These are phyloP conservation scores for Senna tora DNA, from an alignment of 306 rosid species.

Conservation along the genomic window DNA sequence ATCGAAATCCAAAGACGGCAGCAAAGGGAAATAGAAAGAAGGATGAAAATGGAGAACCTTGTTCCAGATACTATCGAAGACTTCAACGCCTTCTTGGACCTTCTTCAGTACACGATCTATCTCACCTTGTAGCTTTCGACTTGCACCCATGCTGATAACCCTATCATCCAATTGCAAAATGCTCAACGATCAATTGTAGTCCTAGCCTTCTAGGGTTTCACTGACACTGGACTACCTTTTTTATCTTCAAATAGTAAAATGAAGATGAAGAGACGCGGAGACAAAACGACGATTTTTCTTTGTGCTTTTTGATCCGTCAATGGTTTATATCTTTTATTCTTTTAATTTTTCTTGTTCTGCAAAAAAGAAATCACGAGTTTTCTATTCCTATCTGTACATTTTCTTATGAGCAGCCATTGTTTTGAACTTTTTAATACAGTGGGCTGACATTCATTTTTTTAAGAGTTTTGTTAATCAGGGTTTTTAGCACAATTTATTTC, in stretches of 20 bases:
- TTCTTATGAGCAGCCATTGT: too few relatives aligned
- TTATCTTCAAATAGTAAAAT: background rate
- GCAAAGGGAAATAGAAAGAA: background rate
- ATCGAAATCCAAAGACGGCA: background rate
- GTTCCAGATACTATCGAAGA: slow-evolving; percentile 86
- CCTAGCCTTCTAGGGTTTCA: slow-evolving; percentile 26
- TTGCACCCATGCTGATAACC: slow-evolving; percentile 67
- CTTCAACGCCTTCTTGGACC: slow-evolving; percentile 90
- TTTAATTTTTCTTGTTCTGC: too few relatives aligned
- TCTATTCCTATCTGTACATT: too few relatives aligned
- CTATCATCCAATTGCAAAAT: slow-evolving; percentile 18
- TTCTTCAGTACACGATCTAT: slow-evolving; percentile 89
- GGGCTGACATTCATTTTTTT: too few relatives aligned
- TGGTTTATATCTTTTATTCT: background rate
- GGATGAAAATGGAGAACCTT: slow-evolving; percentile 49
- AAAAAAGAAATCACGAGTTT: too few relatives aligned
- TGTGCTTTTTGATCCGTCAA: background rate
- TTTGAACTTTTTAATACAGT: too few relatives aligned
- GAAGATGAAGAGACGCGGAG: background rate
- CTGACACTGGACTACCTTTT: background rate
- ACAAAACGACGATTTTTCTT: slow-evolving; percentile 1
- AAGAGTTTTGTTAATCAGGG: too few relatives aligned
- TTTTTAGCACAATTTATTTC: too few relatives aligned
- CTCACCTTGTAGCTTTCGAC: slow-evolving; percentile 93
- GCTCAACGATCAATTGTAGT: background rate